These are phyloP conservation scores for Aspergillus aculeatinus DNA, from an alignment of 2,329 filamentous ascomycete species.

Conservation along the genomic window DNA sequence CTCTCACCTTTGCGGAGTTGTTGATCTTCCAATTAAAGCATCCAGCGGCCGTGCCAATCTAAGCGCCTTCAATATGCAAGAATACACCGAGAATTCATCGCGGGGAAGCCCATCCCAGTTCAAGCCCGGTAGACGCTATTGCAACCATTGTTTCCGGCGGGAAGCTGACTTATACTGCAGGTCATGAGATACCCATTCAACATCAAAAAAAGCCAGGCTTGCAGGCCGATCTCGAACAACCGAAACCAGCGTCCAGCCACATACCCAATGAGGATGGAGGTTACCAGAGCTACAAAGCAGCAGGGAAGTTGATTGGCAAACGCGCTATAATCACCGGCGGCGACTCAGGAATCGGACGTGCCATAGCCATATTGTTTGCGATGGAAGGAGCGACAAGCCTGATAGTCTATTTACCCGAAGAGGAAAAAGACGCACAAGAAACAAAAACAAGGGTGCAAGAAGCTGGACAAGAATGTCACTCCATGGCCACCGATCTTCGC, in stretches of 20 bases:
- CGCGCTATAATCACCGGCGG: constrained; percentile 79
- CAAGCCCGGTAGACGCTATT: constrained; percentile 26
- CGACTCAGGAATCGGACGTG: constrained; percentile 75
- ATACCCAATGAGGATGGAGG: constrained; percentile 68
- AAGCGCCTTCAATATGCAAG: constrained; percentile 12
- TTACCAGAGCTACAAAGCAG: constrained; percentile 69
- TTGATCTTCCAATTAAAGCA: neutral
- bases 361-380: constrained; percentile 73
- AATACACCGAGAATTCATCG: constrained; percentile 15
- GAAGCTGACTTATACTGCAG: constrained; percentile 28
- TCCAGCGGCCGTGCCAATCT: neutral
- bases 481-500: constrained; percentile 64
- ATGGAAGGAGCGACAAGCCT: constrained; percentile 75
- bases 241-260: constrained; percentile 61
- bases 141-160: neutral
- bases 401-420: constrained; percentile 72
- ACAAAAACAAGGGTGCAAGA: constrained; percentile 70
- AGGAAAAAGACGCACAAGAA: constrained; percentile 72
- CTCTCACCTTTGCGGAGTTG: too few species aligned
- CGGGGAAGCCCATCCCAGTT: constrained; percentile 32
- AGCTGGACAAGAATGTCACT: constrained; percentile 64
- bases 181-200: constrained; percentile 52
- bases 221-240: constrained; percentile 56
- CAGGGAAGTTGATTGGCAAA: constrained; percentile 72
- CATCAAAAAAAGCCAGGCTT: constrained; percentile 55